Evolutionary conservation across 176 grass and related monocot genomes (phyloP).

Genomic region (Hordeum vulgare): DNA sequence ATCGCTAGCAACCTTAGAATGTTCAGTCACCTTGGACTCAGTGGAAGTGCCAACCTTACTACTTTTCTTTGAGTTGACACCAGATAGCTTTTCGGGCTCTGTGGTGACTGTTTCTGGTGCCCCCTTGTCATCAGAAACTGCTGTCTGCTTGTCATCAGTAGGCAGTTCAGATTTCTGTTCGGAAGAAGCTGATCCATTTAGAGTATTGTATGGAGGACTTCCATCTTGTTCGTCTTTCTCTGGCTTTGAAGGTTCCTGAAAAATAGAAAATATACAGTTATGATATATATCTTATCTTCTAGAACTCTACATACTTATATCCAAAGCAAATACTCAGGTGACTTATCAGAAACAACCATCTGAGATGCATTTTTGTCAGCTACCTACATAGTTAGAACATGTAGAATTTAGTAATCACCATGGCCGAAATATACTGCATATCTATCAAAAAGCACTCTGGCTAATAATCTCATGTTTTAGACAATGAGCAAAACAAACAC

Average conservation of each 20-base stretch:
- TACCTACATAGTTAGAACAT: neutral
- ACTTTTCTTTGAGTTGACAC: constrained; percentile 28
- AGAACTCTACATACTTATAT: neutral
- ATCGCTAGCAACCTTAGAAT: constrained; percentile 23
- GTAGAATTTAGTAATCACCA: neutral
- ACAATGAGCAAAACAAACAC: neutral
- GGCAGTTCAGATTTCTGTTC: constrained; percentile 49
- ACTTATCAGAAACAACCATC: neutral
- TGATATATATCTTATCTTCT: neutral
- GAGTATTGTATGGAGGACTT: constrained; percentile 16
- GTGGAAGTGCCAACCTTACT: constrained; percentile 16
- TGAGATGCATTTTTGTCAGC: neutral
- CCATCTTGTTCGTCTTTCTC: constrained; percentile 52
- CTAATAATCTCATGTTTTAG: neutral
- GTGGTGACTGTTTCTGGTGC: constrained; percentile 1
- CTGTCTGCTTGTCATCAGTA: constrained; percentile 18
- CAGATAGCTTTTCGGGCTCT: constrained; percentile 23
- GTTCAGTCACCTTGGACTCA: constrained; percentile 10
- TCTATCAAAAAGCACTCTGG: neutral
- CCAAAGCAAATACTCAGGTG: neutral
- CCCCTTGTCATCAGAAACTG: constrained; percentile 38
- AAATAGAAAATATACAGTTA: constrained; percentile 13
- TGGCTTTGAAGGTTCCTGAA: constrained; percentile 43
- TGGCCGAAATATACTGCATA: neutral
- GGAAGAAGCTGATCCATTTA: constrained; percentile 47